These are phyloP conservation scores for Glaciozyma antarctica DNA, from an alignment of 768 basidiomycete species.

Conservation along the genomic window DNA sequence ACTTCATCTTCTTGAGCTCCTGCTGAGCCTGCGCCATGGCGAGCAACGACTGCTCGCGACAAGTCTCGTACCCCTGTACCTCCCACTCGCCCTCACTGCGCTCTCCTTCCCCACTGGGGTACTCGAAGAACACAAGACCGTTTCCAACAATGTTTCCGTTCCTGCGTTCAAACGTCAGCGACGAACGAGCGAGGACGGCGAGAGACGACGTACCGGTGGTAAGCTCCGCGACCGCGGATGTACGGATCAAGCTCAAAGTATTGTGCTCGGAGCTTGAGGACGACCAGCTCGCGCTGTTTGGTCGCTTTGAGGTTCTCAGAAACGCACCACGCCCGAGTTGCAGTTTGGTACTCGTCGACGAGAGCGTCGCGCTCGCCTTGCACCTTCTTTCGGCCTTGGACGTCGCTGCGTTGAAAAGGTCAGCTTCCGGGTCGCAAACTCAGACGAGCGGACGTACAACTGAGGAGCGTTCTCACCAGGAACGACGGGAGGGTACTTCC, in stretches of 20 bases:
- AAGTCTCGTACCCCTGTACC: slow-evolving; percentile 12
- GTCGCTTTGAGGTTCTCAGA: not conserved
- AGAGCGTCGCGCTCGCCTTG: slow-evolving; percentile 10
- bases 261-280: slow-evolving; percentile 28
- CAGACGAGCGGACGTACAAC: not conserved
- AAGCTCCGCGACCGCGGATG: slow-evolving; percentile 24
- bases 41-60: no score
- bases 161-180: not conserved
- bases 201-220: slow-evolving; percentile 22
- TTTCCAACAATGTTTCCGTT: slow-evolving; percentile 20
- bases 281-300: slow-evolving; percentile 12
- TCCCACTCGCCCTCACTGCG: slow-evolving; percentile 24
- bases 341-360: slow-evolving; percentile 17
- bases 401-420: no score
- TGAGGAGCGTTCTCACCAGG: slow-evolving; percentile 30
- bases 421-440: no score
- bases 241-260: slow-evolving; percentile 31
- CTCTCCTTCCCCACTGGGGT: slow-evolving; percentile 7
- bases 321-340: slow-evolving; percentile 26
- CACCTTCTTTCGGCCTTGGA: slow-evolving; percentile 13
- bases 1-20: no score
- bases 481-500: slow-evolving; percentile 30
- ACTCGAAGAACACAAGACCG: slow-evolving; percentile 21
- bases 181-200: no score
- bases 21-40: no score